Percentiles rank a stretch among this genome's conserved stretches.
phyloP scores from a whole-genome alignment of 2,329 filamentous ascomycete species.

The Aureobasidium sp. region DNA sequence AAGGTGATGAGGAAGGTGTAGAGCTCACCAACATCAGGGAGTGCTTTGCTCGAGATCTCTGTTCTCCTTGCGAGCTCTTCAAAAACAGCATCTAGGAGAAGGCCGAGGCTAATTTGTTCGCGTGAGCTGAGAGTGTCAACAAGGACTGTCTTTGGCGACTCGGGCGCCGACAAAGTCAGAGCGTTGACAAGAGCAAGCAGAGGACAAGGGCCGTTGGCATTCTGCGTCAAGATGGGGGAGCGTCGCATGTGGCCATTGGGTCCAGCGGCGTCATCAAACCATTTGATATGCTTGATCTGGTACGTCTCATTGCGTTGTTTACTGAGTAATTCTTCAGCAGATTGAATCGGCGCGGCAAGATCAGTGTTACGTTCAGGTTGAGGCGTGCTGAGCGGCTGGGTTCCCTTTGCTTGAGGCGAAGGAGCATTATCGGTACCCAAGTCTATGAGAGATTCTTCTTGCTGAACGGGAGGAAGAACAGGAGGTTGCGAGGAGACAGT shows the following conservation, averaged over 20 bases:
- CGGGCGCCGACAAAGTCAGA: constrained; percentile 71
- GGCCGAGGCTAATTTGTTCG: constrained; percentile 78
- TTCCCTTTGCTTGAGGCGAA: constrained; percentile 22
- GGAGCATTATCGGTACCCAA: constrained; percentile 22
- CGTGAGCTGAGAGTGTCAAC: constrained; percentile 68
- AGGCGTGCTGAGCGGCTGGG: not conserved
- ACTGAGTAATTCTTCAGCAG: constrained; percentile 28
- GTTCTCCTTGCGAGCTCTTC: constrained; percentile 79
- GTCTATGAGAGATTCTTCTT: constrained; percentile 21
- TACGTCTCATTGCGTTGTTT: constrained; percentile 66
- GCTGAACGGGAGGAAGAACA: constrained; percentile 20
- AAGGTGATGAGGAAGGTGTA: constrained; percentile 81
- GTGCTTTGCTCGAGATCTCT: constrained; percentile 46
- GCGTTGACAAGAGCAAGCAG: constrained; percentile 90
- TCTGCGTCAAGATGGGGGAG: constrained; percentile 88
- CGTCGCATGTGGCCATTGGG: constrained; percentile 54
- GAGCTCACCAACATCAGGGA: constrained; percentile 82
- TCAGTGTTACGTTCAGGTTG: not conserved
- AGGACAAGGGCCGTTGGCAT: constrained; percentile 89
- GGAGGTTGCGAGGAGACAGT: constrained; percentile 22
- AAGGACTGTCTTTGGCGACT: constrained; percentile 58
- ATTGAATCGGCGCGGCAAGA: constrained; percentile 17
- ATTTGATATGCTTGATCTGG: constrained; percentile 83
- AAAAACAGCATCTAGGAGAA: constrained; percentile 82
- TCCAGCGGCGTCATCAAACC: constrained; percentile 58